Base-by-base conservation (phyloP, 2,329 filamentous ascomycete genomes). In the Fusarium nodosum region DNA sequence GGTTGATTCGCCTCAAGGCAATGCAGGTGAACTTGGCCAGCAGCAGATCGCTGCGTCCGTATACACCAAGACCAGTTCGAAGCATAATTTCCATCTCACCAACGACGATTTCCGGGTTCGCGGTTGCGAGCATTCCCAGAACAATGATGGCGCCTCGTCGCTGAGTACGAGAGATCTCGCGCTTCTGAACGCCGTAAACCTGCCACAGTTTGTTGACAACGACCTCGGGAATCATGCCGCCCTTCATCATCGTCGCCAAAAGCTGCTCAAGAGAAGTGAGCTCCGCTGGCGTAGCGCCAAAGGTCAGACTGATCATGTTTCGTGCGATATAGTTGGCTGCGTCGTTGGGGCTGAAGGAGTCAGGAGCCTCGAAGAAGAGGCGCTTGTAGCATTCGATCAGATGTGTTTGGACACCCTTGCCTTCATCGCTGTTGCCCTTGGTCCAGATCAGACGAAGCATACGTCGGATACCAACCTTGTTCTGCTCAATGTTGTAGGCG, bases 361-460 rank as follows among this genome's bases (percentile, higher is more conserved):
- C 93, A 0, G 96, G 96, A 0, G 97, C 94, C 76, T 97, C 93
- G 74, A 99, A 99, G 81, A 98, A 99, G 1, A 99, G 87, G 22
- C 93, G 90, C 77, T 92, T 96, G 83, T 99, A 99, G 79, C 93
- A 97, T 73, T 99, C 96, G 71, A 99, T 97, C 31, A 99, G 86
- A 79, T 99, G 96, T 3, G 92, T 93, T 78, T 99, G 97, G 3
- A 99, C 94, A 58, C 96, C 96, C 82, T 98, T 99, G 74, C 97
- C 96, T 84, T 99, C 97, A 75, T 99, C 96, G 74, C 94, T 98
- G 81, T 98, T 99, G 73, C 96, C 95, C 82, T 99, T 99, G 69
- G 96, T 99, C 96, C 96, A 99, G 79, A 99, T 99, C 22, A 99
- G 85, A 55, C 95, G 91, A 68, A 99, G 86, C 96, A 99, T 99